A percentile compares a stretch with the other conserved stretches of the same genome.
Conservation (phyloP, 805 yeast species). For the Metschnikowia kofuensis region DNA sequence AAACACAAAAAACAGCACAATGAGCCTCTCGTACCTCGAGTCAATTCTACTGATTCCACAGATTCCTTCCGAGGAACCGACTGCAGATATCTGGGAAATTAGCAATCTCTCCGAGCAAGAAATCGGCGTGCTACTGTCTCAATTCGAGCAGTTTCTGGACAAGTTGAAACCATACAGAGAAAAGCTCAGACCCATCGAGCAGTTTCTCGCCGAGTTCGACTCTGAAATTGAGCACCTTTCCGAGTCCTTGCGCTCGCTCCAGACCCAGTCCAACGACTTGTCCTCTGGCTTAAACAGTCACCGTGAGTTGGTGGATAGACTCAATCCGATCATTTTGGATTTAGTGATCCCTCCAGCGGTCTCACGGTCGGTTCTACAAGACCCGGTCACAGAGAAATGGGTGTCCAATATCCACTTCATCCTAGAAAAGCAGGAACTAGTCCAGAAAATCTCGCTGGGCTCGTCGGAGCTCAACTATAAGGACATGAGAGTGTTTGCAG, state of each 20-base stretch:
- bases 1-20: not conserved
- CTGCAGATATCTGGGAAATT: not conserved
- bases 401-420: slow-evolving; percentile 58
- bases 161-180: slow-evolving; percentile 11
- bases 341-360: slow-evolving; percentile 72
- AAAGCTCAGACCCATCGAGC: slow-evolving; percentile 49
- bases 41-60: slow-evolving; percentile 13
- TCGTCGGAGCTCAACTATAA: slow-evolving; percentile 14
- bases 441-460: slow-evolving; percentile 22
- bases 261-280: slow-evolving; percentile 32
- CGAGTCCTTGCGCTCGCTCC: slow-evolving; percentile 30
- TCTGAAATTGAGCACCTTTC: slow-evolving; percentile 39
- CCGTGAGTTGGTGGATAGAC: slow-evolving; percentile 32
- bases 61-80: not conserved
- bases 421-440: slow-evolving; percentile 57
- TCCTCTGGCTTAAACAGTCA: slow-evolving; percentile 28
- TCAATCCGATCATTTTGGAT: slow-evolving; percentile 76
- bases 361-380: slow-evolving; percentile 54
- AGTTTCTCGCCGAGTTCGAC: slow-evolving; percentile 55
- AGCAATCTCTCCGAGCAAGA: slow-evolving; percentile 15
- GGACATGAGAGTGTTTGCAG: slow-evolving; percentile 25
- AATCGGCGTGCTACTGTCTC: slow-evolving; percentile 16
- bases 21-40: slow-evolving; percentile 18
- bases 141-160: slow-evolving; percentile 14
- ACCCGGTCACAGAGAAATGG: slow-evolving; percentile 61